phyloP scores from a whole-genome alignment of 768 basidiomycete genomes.

The Hemileccinum impolitum region DNA sequence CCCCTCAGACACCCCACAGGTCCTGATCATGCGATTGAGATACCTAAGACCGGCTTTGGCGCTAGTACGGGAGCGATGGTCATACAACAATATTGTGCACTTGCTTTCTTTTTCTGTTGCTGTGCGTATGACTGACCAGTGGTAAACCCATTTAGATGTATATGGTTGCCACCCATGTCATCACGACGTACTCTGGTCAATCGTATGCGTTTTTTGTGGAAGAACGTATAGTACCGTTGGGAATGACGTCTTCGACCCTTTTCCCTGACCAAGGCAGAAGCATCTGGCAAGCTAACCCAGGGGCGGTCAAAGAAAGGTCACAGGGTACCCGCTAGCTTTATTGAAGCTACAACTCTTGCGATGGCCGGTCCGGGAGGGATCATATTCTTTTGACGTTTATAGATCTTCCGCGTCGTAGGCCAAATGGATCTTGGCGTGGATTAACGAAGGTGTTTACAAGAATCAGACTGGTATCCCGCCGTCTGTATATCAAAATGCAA shows the following conservation, averaged over 20 bases:
- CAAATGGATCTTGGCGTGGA: constrained; percentile 37
- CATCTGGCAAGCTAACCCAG: constrained; percentile 32
- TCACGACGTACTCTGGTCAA: constrained; percentile 32
- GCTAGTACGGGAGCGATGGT: constrained; percentile 35
- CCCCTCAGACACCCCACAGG: constrained; percentile 25
- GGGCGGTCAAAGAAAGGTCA: constrained; percentile 33
- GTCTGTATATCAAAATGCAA: constrained; percentile 27
- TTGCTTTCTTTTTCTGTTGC: constrained; percentile 13
- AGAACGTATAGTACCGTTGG: constrained; percentile 38
- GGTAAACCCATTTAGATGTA: constrained; percentile 34
- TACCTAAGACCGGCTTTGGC: constrained; percentile 33
- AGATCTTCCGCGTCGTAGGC: constrained; percentile 22
- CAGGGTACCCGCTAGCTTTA: constrained; percentile 33
- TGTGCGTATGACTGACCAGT: constrained; percentile 22
- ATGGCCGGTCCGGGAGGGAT: constrained; percentile 41
- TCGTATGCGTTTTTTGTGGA: constrained; percentile 39
- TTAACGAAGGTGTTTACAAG: constrained; percentile 33
- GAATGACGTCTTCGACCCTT: constrained; percentile 42
- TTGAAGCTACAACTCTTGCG: constrained; percentile 20
- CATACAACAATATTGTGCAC: constrained; percentile 39
- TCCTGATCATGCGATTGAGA: constrained; percentile 23
- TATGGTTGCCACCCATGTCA: constrained; percentile 31
- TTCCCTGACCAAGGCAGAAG: constrained; percentile 30
- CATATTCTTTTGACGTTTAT: constrained; percentile 20
- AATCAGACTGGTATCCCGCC: constrained; percentile 34